These are phyloP conservation scores for Starmerella stigmatis DNA, from an alignment of 805 yeast species.

Conservation along the genomic window DNA sequence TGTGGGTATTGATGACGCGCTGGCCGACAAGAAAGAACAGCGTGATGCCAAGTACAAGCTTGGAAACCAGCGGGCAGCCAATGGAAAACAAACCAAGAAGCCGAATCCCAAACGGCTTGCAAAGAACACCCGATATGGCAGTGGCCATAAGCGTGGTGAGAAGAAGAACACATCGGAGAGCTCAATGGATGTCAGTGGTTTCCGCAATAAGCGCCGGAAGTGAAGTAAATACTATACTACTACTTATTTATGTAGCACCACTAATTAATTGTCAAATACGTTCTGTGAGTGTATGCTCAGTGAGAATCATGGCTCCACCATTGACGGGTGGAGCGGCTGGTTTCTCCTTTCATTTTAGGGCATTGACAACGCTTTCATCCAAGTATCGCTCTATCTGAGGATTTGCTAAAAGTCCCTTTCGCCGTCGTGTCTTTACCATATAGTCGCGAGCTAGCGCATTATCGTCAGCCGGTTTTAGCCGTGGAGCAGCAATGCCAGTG, in stretches of 20 bases:
- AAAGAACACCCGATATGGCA: conserved; percentile 64
- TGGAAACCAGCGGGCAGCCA: conserved; percentile 35
- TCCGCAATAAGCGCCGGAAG: conserved; percentile 40
- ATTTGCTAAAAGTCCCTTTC: conserved; percentile 76
- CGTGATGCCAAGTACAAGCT: conserved; percentile 30
- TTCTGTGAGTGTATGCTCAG: too few relatives aligned
- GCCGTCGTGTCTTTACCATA: conserved; percentile 72
- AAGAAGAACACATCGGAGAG: conserved; percentile 66
- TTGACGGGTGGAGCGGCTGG: too few relatives aligned
- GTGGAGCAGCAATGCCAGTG: conserved; percentile 47
- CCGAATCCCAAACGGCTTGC: conserved; percentile 59
- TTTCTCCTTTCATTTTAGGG: too few relatives aligned
- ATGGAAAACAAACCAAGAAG: conserved; percentile 20
- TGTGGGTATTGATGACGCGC: conserved; percentile 85
- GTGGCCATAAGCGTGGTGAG: conserved; percentile 61
- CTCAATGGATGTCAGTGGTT: conserved; percentile 54
- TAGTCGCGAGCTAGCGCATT: conserved; percentile 75
- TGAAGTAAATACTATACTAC: conserved; percentile 3
- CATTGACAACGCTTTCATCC: conserved; percentile 31
- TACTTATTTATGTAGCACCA: background rate
- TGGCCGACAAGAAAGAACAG: conserved; percentile 45
- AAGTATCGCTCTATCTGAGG: conserved; percentile 58
- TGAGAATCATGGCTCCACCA: too few relatives aligned
- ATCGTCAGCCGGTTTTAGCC: conserved; percentile 63
- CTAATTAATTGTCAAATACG: too few relatives aligned